phyloP scores from a whole-genome alignment of 805 yeast species.

The Candida parachauliodes region DNA sequence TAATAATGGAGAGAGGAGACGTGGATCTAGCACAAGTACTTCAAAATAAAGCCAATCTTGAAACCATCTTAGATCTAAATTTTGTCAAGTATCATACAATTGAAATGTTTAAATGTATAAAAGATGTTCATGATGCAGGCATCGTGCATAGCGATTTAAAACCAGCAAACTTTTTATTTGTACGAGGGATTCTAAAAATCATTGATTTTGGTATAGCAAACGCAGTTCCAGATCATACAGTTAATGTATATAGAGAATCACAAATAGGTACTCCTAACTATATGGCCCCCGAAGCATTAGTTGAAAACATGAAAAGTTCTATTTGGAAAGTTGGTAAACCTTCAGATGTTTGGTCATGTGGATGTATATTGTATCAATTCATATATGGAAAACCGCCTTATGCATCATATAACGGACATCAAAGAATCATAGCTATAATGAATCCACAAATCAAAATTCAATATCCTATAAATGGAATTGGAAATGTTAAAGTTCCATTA shows the following conservation, averaged over 20 bases:
- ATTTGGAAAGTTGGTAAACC: conserved; percentile 87
- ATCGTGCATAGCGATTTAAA: conserved; percentile 81
- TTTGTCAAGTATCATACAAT: conserved; percentile 77
- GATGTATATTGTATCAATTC: conserved; percentile 94
- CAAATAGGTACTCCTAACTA: conserved; percentile 96
- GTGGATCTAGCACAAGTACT: conserved; percentile 82
- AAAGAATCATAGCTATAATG: conserved; percentile 78
- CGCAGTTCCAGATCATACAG: conserved; percentile 88
- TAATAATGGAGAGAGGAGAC: conserved; percentile 96
- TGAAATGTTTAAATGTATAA: conserved; percentile 77
- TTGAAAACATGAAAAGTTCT: conserved; percentile 18
- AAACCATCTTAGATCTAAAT: conserved; percentile 52
- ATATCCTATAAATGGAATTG: conserved; percentile 62
- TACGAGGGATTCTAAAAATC: conserved; percentile 77
- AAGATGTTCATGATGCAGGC: conserved; percentile 82
- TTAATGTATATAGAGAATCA: conserved; percentile 82
- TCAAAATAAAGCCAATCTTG: conserved; percentile 47
- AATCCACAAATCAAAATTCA: conserved; percentile 72
- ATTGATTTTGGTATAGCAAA: conserved; percentile 97
- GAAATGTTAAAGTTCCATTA: conserved; percentile 60
- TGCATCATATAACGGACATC: conserved; percentile 71
- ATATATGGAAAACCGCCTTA: conserved; percentile 91
- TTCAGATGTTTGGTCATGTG: conserved; percentile 97
- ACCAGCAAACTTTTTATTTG: conserved; percentile 72
- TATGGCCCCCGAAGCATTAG: conserved; percentile 95